Conservation (phyloP, 1,139 yeast species). For the Diutina sp. region DNA sequence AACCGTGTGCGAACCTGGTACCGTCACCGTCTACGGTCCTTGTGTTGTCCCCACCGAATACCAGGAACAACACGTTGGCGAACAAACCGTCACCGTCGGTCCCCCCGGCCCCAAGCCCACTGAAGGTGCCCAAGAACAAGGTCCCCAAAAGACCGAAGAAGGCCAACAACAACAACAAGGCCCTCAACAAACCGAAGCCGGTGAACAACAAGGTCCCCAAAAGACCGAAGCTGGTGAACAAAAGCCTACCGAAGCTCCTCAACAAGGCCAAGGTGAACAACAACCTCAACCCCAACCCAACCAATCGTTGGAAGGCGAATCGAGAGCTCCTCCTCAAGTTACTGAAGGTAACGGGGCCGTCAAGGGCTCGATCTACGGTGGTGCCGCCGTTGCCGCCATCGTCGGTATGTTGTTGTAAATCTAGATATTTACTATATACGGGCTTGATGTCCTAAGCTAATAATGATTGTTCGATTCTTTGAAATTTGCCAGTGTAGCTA, state of each 20-base stretch:
- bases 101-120: not conserved
- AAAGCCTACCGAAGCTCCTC: not conserved
- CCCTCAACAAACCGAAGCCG: not conserved
- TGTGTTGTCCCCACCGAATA: not conserved
- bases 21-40: not conserved
- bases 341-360: not conserved
- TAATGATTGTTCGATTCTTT: not conserved
- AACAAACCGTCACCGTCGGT: not conserved
- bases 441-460: not conserved
- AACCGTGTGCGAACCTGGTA: not conserved
- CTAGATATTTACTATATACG: not conserved
- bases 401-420: constrained; percentile 1
- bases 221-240: not conserved
- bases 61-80: not conserved
- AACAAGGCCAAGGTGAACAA: not conserved
- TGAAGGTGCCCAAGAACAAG: not conserved
- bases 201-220: not conserved
- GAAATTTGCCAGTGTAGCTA: too few relatives aligned
- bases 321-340: not conserved
- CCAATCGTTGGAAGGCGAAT: constrained; percentile 1
- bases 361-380: not conserved
- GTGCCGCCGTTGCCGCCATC: not conserved
- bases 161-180: not conserved
- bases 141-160: not conserved
- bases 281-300: not conserved